These are phyloP conservation scores for Phytophthora tentaculata DNA, from an alignment of 352 stramenopile genomes.

Conservation along the genomic window DNA sequence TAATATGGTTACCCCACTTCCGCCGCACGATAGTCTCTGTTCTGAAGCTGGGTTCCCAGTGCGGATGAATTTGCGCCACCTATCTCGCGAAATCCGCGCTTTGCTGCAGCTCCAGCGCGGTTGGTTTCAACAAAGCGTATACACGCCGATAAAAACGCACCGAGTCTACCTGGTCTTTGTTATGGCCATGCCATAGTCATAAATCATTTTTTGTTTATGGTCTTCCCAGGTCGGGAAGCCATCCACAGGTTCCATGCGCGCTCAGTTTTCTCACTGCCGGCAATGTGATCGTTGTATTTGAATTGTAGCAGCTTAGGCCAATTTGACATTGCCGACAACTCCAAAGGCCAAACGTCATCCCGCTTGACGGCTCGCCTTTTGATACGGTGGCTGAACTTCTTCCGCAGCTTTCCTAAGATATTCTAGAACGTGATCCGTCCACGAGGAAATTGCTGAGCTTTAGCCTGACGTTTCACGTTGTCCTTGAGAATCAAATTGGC, in stretches of 20 bases:
- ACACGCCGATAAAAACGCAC: slow-evolving; percentile 8
- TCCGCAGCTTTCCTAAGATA: slow-evolving; percentile 10
- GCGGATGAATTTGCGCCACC: slow-evolving; percentile 4
- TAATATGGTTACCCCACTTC: slow-evolving; percentile 29
- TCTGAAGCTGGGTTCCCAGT: slow-evolving; percentile 14
- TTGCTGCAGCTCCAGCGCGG: slow-evolving; percentile 21
- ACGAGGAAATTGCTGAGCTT: not conserved
- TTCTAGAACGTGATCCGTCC: slow-evolving; percentile 5
- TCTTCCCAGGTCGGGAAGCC: slow-evolving; percentile 2
- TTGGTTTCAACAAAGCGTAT: slow-evolving; percentile 17
- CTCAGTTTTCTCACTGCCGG: slow-evolving; percentile 11
- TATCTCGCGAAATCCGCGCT: slow-evolving; percentile 15
- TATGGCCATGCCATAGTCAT: slow-evolving; percentile 15
- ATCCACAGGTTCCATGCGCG: slow-evolving; percentile 18
- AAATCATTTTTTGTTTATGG: slow-evolving; percentile 12
- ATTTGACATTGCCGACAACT: not conserved
- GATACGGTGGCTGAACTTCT: slow-evolving; percentile 4
- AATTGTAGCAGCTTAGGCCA: slow-evolving; percentile 29
- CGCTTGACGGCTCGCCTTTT: slow-evolving; percentile 11
- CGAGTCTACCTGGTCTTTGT: slow-evolving; percentile 5
- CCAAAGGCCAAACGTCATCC: slow-evolving; percentile 6
- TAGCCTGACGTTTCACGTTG: not conserved
- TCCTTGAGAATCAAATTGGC: not conserved
- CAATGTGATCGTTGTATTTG: slow-evolving; percentile 16
- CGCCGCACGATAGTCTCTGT: slow-evolving; percentile 12